Evolutionary conservation across 441 rosid species (phyloP).

Genomic region (Jatropha podagrica): DNA sequence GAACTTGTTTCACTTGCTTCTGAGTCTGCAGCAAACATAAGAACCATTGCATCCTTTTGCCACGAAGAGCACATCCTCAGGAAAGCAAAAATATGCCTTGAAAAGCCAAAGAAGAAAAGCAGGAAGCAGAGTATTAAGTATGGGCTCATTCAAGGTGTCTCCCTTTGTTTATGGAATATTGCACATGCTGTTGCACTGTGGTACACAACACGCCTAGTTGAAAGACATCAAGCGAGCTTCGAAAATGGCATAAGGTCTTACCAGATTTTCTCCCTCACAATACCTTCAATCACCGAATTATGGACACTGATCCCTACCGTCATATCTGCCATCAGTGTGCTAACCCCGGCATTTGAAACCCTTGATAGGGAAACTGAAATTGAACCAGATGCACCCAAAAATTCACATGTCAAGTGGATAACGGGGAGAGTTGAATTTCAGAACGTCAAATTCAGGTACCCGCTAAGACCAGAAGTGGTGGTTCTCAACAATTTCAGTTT

Average conservation of each 20-base stretch:
- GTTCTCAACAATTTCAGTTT: conserved; percentile 54
- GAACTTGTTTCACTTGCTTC: conserved; percentile 55
- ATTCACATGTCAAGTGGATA: conserved; percentile 28
- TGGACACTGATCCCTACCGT: conserved; percentile 66
- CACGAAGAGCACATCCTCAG: conserved; percentile 53
- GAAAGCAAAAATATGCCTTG: conserved; percentile 43
- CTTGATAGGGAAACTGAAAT: conserved; percentile 56
- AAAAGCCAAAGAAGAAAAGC: conserved; percentile 41
- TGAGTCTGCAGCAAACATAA: conserved; percentile 55
- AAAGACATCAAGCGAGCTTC: conserved; percentile 43
- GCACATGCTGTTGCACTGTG: conserved; percentile 78
- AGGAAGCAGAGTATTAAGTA: conserved; percentile 50
- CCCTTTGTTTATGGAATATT: conserved; percentile 71
- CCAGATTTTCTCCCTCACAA: conserved; percentile 74
- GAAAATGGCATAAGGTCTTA: conserved; percentile 53
- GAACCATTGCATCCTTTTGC: conserved; percentile 67
- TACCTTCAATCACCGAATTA: conserved; percentile 72
- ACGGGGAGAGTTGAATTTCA: conserved; percentile 45
- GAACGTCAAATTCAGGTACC: conserved; percentile 53
- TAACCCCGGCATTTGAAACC: conserved; percentile 57
- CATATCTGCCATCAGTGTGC: conserved; percentile 49
- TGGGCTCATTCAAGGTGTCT: conserved; percentile 65
- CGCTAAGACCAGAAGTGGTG: conserved; percentile 52
- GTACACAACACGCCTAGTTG: conserved; percentile 51
- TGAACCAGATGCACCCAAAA: conserved; percentile 40